These are phyloP conservation scores for Lipomyces japonicus DNA, from an alignment of 805 yeast genomes.

Conservation along the genomic window DNA sequence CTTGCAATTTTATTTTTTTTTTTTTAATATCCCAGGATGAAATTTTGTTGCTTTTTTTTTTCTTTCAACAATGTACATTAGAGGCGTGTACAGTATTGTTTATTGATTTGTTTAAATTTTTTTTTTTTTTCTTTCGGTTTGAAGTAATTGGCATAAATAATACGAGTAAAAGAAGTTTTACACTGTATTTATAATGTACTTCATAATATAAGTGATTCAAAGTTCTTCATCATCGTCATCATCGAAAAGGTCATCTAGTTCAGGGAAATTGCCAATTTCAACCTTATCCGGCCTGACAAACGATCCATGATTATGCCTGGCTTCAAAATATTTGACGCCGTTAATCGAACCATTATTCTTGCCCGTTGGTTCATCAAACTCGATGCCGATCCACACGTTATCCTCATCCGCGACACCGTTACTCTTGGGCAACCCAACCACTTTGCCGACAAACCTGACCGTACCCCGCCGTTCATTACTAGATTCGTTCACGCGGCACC, in stretches of 20 bases:
- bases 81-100: not conserved
- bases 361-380: conserved; percentile 81
- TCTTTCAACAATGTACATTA: not conserved
- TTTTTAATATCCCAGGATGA: conserved; percentile 10
- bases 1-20: not conserved
- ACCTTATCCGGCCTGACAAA: conserved; percentile 69
- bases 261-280: conserved; percentile 66
- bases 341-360: conserved; percentile 76
- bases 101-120: no score
- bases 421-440: conserved; percentile 52
- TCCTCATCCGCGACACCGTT: conserved; percentile 30
- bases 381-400: conserved; percentile 72
- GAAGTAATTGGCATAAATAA: no score
- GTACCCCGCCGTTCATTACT: conserved; percentile 64
- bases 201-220: not conserved
- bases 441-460: conserved; percentile 65
- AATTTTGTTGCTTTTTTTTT: conserved; percentile 1
- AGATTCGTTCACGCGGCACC: conserved; percentile 44
- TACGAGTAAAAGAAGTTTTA: no score
- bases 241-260: conserved; percentile 46
- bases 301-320: conserved; percentile 61
- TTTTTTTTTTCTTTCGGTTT: no score
- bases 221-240: conserved; percentile 38
- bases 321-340: conserved; percentile 56
- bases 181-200: no score